Conservation (phyloP, 2,329 filamentous ascomycete genomes). For the Setomelanomma holmii region DNA sequence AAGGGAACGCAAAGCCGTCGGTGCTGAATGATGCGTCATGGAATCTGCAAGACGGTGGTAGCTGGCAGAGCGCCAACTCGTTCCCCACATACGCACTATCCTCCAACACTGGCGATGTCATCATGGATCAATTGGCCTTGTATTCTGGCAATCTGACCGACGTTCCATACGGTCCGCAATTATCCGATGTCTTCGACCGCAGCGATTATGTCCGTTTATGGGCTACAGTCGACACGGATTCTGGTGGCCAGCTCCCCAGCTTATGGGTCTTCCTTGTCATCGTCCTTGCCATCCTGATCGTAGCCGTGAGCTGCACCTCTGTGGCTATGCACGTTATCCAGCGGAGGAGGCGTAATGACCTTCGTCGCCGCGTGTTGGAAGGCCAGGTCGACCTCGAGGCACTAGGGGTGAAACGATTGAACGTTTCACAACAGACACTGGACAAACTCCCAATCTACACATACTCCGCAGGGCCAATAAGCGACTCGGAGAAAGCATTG, state of each 20-base stretch:
- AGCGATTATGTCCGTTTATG: constrained; percentile 60
- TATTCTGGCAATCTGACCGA: constrained; percentile 78
- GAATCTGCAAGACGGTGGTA: constrained; percentile 71
- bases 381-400: constrained; percentile 88
- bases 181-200: constrained; percentile 48
- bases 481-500: constrained; percentile 24
- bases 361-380: constrained; percentile 73
- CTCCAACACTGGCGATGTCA: constrained; percentile 66
- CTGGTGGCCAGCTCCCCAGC: constrained; percentile 69
- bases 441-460: constrained; percentile 79
- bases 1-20: constrained; percentile 67
- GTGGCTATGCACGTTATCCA: constrained; percentile 80
- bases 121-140: constrained; percentile 74
- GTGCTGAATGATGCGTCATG: constrained; percentile 69
- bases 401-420: constrained; percentile 82
- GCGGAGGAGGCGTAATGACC: constrained; percentile 68
- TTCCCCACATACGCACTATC: constrained; percentile 87
- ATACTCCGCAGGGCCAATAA: constrained; percentile 61
- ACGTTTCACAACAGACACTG: constrained; percentile 75
- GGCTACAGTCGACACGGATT: constrained; percentile 54
- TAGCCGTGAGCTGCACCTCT: constrained; percentile 72
- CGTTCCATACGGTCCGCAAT: constrained; percentile 48
- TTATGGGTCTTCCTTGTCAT: constrained; percentile 80
- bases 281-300: constrained; percentile 74
- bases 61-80: constrained; percentile 74